Conservation (phyloP, 2,329 filamentous ascomycete species). For the Bisporella sp. region DNA sequence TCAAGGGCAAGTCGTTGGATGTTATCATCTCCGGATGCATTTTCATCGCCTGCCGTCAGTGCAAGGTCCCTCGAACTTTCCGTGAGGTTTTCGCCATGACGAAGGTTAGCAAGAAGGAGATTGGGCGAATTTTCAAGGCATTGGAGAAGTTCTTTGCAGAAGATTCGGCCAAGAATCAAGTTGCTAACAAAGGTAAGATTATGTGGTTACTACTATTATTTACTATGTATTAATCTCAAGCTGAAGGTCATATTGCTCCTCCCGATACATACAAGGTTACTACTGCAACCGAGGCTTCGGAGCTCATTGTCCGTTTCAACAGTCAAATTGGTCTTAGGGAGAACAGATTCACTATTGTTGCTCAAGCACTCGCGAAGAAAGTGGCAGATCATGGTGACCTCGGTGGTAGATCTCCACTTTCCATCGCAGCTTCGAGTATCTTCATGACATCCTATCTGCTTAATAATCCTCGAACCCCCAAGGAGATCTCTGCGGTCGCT, state of each 20-base stretch:
- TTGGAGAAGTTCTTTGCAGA: constrained; percentile 82
- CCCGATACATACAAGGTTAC: constrained; percentile 62
- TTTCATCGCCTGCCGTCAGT: constrained; percentile 93
- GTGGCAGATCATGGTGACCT: constrained; percentile 73
- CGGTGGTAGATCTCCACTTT: constrained; percentile 83
- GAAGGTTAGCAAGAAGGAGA: constrained; percentile 93
- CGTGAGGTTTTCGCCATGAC: constrained; percentile 91
- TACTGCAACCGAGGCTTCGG: constrained; percentile 70
- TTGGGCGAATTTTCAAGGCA: constrained; percentile 89
- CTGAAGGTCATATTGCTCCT: constrained; percentile 24
- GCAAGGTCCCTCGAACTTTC: constrained; percentile 81
- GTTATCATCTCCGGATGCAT: constrained; percentile 93
- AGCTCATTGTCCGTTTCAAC: constrained; percentile 86
- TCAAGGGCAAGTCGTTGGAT: constrained; percentile 93
- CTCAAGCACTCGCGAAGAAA: constrained; percentile 69
- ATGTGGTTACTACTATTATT: constrained; percentile 15
- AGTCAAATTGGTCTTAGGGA: constrained; percentile 69
- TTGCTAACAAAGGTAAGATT: constrained; percentile 48
- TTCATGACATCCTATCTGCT: constrained; percentile 91
- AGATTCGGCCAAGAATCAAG: constrained; percentile 48
- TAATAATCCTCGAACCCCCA: constrained; percentile 70
- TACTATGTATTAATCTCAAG: constrained; percentile 23
- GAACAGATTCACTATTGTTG: constrained; percentile 71
- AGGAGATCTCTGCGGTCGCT: constrained; percentile 76
- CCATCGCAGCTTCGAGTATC: constrained; percentile 90